These are phyloP conservation scores for Phytophthora cryptogea DNA, from an alignment of 352 stramenopile genomes.

Conservation along the genomic window DNA sequence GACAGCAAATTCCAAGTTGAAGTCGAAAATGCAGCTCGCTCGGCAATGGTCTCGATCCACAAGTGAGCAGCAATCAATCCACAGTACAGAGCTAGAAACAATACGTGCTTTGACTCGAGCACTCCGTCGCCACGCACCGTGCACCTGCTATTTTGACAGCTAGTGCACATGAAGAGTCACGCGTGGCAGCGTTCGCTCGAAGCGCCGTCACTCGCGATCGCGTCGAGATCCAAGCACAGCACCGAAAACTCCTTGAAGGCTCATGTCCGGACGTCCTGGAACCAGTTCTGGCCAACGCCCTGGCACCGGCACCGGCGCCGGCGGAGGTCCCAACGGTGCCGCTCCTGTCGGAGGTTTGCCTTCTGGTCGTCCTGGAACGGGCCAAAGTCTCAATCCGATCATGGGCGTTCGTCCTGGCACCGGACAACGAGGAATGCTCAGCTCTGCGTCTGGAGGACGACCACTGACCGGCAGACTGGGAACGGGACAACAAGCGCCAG, in stretches of 20 bases:
- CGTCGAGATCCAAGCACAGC: conserved; percentile 19
- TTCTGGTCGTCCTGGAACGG: conserved; percentile 54
- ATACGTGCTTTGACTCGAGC: conserved; percentile 12
- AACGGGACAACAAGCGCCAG: conserved; percentile 53
- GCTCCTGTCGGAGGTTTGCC: conserved; percentile 24
- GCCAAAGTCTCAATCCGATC: conserved; percentile 66
- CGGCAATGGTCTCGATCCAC: conserved; percentile 10
- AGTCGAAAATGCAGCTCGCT: conserved; percentile 24
- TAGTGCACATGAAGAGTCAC: conserved; percentile 20
- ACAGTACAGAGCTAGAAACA: conserved; percentile 6
- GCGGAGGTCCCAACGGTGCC: conserved; percentile 28
- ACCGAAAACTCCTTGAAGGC: not conserved
- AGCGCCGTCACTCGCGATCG: conserved; percentile 17
- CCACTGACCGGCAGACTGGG: conserved; percentile 62
- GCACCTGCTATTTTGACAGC: conserved; percentile 9
- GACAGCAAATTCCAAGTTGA: conserved; percentile 13
- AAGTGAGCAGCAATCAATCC: not conserved
- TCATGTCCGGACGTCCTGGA: conserved; percentile 38
- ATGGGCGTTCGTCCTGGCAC: conserved; percentile 55
- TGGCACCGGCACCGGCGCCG: conserved; percentile 62
- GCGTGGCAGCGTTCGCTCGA: not conserved
- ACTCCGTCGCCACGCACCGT: conserved; percentile 18
- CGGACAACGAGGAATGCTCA: conserved; percentile 51
- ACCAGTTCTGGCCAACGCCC: conserved; percentile 64
- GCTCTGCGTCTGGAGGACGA: conserved; percentile 51